Conservation (phyloP, 306 rosid genomes). For the Datisca glomerata region DNA sequence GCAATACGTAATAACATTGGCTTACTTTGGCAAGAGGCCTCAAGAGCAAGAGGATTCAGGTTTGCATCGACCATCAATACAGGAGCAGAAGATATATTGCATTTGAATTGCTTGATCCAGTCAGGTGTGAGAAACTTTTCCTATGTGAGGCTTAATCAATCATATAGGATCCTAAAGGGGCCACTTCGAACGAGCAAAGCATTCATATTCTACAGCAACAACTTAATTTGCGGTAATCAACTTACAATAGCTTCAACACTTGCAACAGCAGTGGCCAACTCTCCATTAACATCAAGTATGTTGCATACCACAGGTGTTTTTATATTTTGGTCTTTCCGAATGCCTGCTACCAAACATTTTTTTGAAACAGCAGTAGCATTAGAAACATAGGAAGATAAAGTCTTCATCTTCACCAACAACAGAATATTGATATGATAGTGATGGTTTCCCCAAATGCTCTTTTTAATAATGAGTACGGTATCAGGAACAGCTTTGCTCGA, state of each 20-base stretch:
- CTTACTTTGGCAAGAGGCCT: conserved; percentile 62
- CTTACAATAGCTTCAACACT: conserved; percentile 80
- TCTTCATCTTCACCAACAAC: too few species aligned
- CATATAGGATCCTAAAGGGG: conserved; percentile 4
- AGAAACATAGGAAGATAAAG: background rate
- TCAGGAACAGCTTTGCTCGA: too few species aligned
- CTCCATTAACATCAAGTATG: conserved; percentile 62
- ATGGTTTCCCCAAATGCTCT: too few species aligned
- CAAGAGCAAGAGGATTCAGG: conserved; percentile 47
- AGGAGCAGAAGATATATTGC: conserved; percentile 42
- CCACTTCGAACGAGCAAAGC: background rate
- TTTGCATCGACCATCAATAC: conserved; percentile 81
- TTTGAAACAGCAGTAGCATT: background rate
- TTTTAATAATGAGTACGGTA: too few species aligned
- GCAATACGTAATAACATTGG: background rate
- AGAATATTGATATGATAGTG: too few species aligned
- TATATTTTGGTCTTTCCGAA: conserved; percentile 47
- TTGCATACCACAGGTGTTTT: conserved; percentile 75
- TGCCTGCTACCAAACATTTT: conserved; percentile 32
- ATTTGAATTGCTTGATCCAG: conserved; percentile 55
- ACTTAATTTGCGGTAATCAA: conserved; percentile 15
- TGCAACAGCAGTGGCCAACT: conserved; percentile 73
- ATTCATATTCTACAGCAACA: background rate
- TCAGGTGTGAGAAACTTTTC: conserved; percentile 69
- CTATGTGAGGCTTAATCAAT: conserved; percentile 26